phyloP scores from a whole-genome alignment of 192 early-diverging fungal genomes.

The Coemansia umbellata region DNA sequence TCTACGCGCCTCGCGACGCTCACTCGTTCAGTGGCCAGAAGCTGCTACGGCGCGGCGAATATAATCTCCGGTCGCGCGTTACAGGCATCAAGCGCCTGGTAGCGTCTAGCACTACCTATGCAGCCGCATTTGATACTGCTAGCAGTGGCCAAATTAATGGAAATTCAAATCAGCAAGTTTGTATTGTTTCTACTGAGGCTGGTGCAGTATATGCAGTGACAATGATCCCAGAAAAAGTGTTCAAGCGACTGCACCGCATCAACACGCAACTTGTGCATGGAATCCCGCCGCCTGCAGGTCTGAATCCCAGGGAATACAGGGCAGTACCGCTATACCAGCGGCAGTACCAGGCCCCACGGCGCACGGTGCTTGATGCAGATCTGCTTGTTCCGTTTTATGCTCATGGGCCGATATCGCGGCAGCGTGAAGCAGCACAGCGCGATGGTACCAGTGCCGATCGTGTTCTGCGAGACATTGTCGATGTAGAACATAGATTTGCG shows the following conservation, averaged over 20 bases:
- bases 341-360: slow-evolving; percentile 67
- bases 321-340: slow-evolving; percentile 56
- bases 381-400: slow-evolving; percentile 68
- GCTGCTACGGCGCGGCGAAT: slow-evolving; percentile 86
- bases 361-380: slow-evolving; percentile 83
- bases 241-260: slow-evolving; percentile 81
- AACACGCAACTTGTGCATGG: slow-evolving; percentile 82
- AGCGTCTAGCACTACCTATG: background rate
- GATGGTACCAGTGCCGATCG: slow-evolving; percentile 81
- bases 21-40: slow-evolving; percentile 86
- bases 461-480: slow-evolving; percentile 52
- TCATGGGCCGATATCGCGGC: slow-evolving; percentile 61
- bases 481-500: slow-evolving; percentile 15
- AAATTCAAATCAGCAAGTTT: slow-evolving; percentile 28
- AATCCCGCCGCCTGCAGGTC: slow-evolving; percentile 76
- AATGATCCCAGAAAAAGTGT: slow-evolving; percentile 85
- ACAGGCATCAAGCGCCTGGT: slow-evolving; percentile 63
- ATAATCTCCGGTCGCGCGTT: slow-evolving; percentile 76
- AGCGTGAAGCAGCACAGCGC: slow-evolving; percentile 83
- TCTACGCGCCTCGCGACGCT: slow-evolving; percentile 84
- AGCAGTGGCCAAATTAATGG: too few relatives aligned
- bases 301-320: slow-evolving; percentile 91
- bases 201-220: slow-evolving; percentile 25
- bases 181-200: slow-evolving; percentile 47
- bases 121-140: too few relatives aligned